Conservation (phyloP, 2,329 filamentous ascomycete genomes). For the Colletotrichum zoysiae region DNA sequence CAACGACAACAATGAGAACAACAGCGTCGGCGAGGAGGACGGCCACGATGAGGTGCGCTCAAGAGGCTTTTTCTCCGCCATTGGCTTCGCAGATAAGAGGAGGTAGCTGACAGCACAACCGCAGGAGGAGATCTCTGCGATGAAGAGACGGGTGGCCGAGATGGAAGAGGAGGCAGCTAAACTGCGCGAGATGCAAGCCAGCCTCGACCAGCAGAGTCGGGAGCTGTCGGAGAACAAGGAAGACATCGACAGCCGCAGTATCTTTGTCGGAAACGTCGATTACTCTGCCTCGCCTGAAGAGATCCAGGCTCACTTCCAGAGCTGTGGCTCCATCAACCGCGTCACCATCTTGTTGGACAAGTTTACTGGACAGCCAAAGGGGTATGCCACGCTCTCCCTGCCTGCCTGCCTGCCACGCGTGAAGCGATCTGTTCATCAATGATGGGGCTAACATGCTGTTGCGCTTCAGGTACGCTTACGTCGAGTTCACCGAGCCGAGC, state of each 20-base stretch:
- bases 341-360: conserved; percentile 98
- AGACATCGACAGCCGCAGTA: conserved; percentile 93
- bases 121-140: conserved; percentile 84
- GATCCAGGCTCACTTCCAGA: conserved; percentile 98
- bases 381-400: conserved; percentile 69
- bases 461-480: conserved; percentile 87
- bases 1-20: conserved; percentile 47
- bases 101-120: conserved; percentile 43
- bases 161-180: conserved; percentile 93
- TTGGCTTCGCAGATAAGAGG: conserved; percentile 40
- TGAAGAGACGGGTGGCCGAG: conserved; percentile 88
- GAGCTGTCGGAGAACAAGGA: conserved; percentile 86
- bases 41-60: conserved; percentile 62
- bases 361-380: conserved; percentile 99
- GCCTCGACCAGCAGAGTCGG: conserved; percentile 85
- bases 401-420: not conserved
- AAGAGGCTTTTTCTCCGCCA: conserved; percentile 32
- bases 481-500: conserved; percentile 95
- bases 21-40: conserved; percentile 51
- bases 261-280: conserved; percentile 99
- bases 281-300: conserved; percentile 97
- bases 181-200: conserved; percentile 87
- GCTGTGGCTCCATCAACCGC: conserved; percentile 95
- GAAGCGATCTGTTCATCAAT: too few relatives aligned
- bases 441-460: not conserved